These are phyloP conservation scores for Cylindrodendrum hubeiense DNA, from an alignment of 2,329 filamentous ascomycete genomes.

Conservation along the genomic window DNA sequence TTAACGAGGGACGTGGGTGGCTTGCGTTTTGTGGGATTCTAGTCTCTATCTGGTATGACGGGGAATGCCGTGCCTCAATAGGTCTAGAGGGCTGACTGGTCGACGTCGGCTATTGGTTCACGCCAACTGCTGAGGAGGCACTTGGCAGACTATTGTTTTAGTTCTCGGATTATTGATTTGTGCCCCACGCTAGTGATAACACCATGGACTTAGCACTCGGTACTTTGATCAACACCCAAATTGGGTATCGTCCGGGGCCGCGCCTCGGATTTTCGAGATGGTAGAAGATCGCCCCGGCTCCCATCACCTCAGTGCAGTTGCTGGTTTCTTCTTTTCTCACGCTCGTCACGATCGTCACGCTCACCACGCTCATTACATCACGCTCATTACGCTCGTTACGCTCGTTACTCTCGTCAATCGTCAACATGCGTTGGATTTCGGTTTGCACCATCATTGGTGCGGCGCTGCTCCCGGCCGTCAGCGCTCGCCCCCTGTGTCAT, in stretches of 20 bases:
- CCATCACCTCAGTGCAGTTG: too few relatives aligned
- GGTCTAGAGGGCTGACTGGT: background rate
- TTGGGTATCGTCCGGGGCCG: background rate
- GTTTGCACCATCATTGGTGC: slow-evolving; percentile 25
- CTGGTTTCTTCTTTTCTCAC: background rate
- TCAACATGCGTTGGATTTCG: slow-evolving; percentile 34
- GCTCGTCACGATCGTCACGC: background rate
- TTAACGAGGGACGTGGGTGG: background rate
- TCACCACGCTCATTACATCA: slow-evolving; percentile 7
- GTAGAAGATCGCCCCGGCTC: background rate
- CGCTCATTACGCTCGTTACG: background rate
- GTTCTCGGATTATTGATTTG: background rate
- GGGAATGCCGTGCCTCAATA: background rate
- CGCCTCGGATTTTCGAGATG: background rate
- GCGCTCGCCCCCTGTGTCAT: slow-evolving; percentile 17
- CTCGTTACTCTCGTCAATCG: slow-evolving; percentile 18
- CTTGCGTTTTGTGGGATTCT: background rate
- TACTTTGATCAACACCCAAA: background rate
- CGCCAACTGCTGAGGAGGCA: too few relatives aligned
- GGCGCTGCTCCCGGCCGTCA: slow-evolving; percentile 12
- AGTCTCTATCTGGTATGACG: slow-evolving; percentile 1
- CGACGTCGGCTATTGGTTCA: background rate
- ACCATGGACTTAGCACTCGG: background rate
- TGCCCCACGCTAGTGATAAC: background rate
- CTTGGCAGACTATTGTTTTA: background rate